Evolutionary conservation across 495 filamentous ascomycete genomes (phyloP).

Genomic region (Aspergillus cristatus): DNA sequence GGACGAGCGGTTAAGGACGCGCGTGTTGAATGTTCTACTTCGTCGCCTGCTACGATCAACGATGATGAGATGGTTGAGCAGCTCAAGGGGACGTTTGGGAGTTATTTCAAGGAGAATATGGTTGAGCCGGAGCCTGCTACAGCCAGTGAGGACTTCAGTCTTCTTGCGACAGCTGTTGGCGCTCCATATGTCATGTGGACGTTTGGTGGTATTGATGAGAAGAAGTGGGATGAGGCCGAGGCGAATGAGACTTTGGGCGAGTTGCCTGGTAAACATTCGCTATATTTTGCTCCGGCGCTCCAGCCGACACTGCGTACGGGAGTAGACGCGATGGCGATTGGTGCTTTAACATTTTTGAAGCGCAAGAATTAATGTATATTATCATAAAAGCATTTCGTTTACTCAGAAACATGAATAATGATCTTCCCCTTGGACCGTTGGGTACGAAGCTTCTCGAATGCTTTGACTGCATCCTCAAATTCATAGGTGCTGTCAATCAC

Average conservation of each 20-base stretch:
- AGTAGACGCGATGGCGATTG: slow-evolving; percentile 46
- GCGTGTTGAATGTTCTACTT: slow-evolving; percentile 20
- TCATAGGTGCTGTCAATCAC: slow-evolving; percentile 52
- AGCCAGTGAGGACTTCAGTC: slow-evolving; percentile 49
- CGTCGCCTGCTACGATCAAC: slow-evolving; percentile 45
- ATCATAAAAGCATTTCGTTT: neutral
- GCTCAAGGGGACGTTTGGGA: slow-evolving; percentile 31
- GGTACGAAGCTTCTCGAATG: slow-evolving; percentile 54
- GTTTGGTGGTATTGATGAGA: slow-evolving; percentile 42
- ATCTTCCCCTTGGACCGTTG: slow-evolving; percentile 61
- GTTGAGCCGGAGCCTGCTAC: slow-evolving; percentile 16
- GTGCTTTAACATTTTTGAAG: slow-evolving; percentile 40
- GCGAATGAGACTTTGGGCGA: slow-evolving; percentile 29
- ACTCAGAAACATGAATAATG: slow-evolving; percentile 45
- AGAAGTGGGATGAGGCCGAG: slow-evolving; percentile 39
- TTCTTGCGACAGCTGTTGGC: slow-evolving; percentile 41
- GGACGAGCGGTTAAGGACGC: slow-evolving; percentile 30
- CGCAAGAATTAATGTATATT: slow-evolving; percentile 3
- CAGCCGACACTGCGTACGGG: slow-evolving; percentile 49
- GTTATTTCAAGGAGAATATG: slow-evolving; percentile 31
- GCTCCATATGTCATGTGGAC: slow-evolving; percentile 48
- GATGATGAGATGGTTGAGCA: slow-evolving; percentile 31
- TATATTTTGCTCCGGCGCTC: slow-evolving; percentile 51
- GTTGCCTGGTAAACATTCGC: slow-evolving; percentile 49
- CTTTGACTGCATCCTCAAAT: slow-evolving; percentile 53